Conservation (phyloP, 768 basidiomycete species). For the Filobasidium wieringae region DNA sequence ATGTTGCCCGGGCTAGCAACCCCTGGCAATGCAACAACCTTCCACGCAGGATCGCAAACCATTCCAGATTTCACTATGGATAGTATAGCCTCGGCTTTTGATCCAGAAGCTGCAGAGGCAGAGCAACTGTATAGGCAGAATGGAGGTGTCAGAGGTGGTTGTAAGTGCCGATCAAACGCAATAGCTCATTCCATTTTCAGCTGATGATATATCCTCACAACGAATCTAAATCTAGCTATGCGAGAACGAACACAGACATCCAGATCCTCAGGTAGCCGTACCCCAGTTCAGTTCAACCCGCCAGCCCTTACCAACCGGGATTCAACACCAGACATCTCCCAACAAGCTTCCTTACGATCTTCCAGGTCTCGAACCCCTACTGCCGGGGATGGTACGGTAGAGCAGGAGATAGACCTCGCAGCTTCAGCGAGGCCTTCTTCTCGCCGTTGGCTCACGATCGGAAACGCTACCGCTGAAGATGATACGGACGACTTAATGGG, state of each 20-base stretch:
- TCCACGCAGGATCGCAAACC: background rate
- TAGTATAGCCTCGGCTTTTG: conserved; percentile 5
- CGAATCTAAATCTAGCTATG: no score
- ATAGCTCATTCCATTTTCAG: no score
- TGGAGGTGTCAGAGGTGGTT: background rate
- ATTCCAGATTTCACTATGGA: conserved; percentile 13
- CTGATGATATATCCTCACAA: no score
- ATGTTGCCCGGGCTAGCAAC: background rate
- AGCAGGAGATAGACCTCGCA: background rate
- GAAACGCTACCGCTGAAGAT: background rate
- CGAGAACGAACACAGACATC: no score
- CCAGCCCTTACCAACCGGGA: no score
- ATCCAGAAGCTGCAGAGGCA: conserved; percentile 11
- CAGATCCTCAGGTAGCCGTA: no score
- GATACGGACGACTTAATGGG: background rate
- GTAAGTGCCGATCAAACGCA: no score
- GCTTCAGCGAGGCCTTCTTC: background rate
- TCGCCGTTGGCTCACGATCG: background rate
- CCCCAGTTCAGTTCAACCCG: no score
- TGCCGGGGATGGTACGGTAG: background rate
- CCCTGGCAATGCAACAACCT: background rate
- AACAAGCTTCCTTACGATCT: background rate
- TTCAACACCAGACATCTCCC: background rate
- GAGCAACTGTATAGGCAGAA: conserved; percentile 1
- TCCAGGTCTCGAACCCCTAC: background rate